Conservation (phyloP, 2,329 filamentous ascomycete species). For the Raffaelea ambrosiae region DNA sequence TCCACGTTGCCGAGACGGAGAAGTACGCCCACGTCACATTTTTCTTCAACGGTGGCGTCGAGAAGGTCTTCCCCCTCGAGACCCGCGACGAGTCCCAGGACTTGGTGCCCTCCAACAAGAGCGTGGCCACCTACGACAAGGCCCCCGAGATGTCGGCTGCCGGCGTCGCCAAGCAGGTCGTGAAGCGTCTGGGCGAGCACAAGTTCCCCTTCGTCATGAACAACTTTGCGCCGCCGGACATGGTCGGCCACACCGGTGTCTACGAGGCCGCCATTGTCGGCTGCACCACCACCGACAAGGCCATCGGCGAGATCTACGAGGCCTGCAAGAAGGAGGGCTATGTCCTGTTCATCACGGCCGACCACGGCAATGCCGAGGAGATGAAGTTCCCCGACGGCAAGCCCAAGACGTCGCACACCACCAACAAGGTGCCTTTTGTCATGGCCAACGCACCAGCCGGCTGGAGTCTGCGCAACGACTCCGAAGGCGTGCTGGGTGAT, state of each 20-base stretch:
- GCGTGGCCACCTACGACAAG: slow-evolving; percentile 86
- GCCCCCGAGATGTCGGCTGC: slow-evolving; percentile 94
- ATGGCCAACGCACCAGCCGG: slow-evolving; percentile 94
- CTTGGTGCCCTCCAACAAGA: slow-evolving; percentile 79
- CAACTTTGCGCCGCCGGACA: slow-evolving; percentile 98
- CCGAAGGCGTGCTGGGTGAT: slow-evolving; percentile 86
- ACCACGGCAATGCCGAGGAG: slow-evolving; percentile 98
- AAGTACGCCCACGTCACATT: slow-evolving; percentile 99
- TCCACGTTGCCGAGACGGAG: slow-evolving; percentile 95
- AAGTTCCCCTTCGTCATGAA: slow-evolving; percentile 98
- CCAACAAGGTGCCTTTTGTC: slow-evolving; percentile 94
- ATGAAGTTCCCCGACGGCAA: slow-evolving; percentile 96
- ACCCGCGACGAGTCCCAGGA: slow-evolving; percentile 74
- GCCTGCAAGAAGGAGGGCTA: slow-evolving; percentile 91
- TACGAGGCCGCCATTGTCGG: slow-evolving; percentile 89
- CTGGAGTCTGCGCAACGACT: slow-evolving; percentile 70
- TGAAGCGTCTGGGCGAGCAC: slow-evolving; percentile 74
- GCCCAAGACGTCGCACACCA: slow-evolving; percentile 96
- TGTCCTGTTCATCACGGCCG: slow-evolving; percentile 87
- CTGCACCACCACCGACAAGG: slow-evolving; percentile 80
- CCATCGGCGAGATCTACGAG: slow-evolving; percentile 87
- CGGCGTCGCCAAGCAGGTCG: slow-evolving; percentile 80
- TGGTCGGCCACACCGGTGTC: slow-evolving; percentile 97
- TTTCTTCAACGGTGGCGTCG: slow-evolving; percentile 98
- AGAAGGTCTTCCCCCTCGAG: slow-evolving; percentile 91